These are phyloP conservation scores for Trametes hirsuta DNA, from an alignment of 1,284 basidiomycete genomes.

Conservation along the genomic window DNA sequence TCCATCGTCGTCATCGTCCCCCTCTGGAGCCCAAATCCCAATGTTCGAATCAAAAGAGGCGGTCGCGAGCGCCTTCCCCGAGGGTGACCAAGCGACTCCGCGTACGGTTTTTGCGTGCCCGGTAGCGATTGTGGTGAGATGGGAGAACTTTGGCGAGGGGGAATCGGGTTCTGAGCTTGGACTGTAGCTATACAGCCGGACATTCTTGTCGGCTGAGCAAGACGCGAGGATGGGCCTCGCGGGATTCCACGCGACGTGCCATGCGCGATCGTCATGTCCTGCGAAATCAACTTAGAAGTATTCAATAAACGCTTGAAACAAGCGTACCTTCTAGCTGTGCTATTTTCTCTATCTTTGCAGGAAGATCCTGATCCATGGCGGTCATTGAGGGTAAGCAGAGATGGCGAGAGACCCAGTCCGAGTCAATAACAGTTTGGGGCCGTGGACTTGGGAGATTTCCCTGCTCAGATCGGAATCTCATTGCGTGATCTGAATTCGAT, in stretches of 20 bases:
- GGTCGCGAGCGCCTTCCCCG: slow-evolving; percentile 88
- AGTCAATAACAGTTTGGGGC: slow-evolving; percentile 3
- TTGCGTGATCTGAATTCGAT: background rate
- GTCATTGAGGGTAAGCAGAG: too few species aligned
- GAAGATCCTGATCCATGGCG: slow-evolving; percentile 7
- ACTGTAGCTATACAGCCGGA: slow-evolving; percentile 82
- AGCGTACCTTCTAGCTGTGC: slow-evolving; percentile 8
- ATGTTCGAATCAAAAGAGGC: slow-evolving; percentile 96
- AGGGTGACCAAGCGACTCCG: slow-evolving; percentile 87
- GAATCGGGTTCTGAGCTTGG: slow-evolving; percentile 31
- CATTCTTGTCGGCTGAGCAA: slow-evolving; percentile 93
- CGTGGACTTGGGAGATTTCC: background rate
- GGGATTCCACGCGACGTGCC: slow-evolving; percentile 94
- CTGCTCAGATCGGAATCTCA: slow-evolving; percentile 7
- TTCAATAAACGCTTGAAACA: background rate
- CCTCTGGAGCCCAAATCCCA: slow-evolving; percentile 85
- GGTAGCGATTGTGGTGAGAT: slow-evolving; percentile 71
- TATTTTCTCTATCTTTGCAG: slow-evolving; percentile 3
- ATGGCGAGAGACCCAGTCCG: background rate
- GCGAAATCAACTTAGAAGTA: background rate
- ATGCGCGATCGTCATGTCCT: slow-evolving; percentile 88
- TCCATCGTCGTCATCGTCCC: slow-evolving; percentile 47
- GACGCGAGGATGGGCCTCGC: slow-evolving; percentile 82
- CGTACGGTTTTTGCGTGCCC: slow-evolving; percentile 94
- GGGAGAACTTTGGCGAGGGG: slow-evolving; percentile 49